Conservation (phyloP, 2,329 filamentous ascomycete species). For the Alternaria angustiovoidea region DNA sequence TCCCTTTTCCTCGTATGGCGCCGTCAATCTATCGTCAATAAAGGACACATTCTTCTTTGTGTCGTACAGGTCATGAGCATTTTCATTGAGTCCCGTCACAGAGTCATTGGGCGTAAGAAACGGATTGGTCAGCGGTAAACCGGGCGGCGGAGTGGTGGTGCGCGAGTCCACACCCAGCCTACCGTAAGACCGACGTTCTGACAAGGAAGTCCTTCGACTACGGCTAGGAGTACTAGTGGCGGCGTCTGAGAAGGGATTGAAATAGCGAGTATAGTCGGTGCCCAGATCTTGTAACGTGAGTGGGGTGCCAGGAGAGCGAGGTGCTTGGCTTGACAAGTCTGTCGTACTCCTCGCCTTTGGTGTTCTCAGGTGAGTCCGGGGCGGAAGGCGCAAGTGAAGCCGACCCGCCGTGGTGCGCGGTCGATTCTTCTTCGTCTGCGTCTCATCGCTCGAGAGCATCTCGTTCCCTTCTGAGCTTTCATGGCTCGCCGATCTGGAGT, state of each 20-base stretch:
- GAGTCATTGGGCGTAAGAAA: constrained; percentile 44
- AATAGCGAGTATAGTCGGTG: constrained; percentile 48
- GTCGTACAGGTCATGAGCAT: constrained; percentile 30
- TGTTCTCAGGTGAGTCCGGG: constrained; percentile 22
- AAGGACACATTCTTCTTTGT: constrained; percentile 48
- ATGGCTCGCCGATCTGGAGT: constrained; percentile 10
- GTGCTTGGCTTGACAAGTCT: constrained; percentile 21
- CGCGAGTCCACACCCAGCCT: constrained; percentile 17
- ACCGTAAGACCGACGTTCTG: constrained; percentile 20
- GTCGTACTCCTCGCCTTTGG: constrained; percentile 27
- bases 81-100: constrained; percentile 33
- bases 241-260: constrained; percentile 43
- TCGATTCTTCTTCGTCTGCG: constrained; percentile 5
- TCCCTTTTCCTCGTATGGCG: constrained; percentile 54
- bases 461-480: neutral
- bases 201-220: constrained; percentile 33
- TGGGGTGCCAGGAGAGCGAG: constrained; percentile 25
- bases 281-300: constrained; percentile 44
- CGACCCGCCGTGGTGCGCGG: constrained; percentile 8
- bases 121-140: constrained; percentile 26
- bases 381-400: constrained; percentile 16
- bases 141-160: constrained; percentile 25
- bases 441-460: constrained; percentile 18
- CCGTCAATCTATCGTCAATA: constrained; percentile 58
- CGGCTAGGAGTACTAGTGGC: constrained; percentile 27